Evolutionary conservation across 331 rosid genomes (phyloP).

Genomic region (Prunus yedoensis): DNA sequence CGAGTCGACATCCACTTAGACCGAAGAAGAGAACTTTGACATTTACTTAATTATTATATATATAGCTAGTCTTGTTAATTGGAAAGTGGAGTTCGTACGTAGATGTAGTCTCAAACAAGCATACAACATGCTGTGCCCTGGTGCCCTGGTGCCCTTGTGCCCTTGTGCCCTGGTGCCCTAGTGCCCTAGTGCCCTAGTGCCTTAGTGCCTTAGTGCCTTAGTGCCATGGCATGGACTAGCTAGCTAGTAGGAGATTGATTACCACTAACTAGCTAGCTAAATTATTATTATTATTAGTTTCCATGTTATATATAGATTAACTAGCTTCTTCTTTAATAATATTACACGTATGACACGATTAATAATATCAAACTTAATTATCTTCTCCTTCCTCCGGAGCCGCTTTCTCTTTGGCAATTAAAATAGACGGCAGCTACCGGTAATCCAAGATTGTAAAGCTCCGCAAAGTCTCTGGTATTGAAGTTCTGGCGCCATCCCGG

Average conservation of each 20-base stretch:
- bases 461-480: constrained; percentile 74
- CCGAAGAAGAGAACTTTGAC: background rate
- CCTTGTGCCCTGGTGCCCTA: too few relatives aligned
- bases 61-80: too few relatives aligned
- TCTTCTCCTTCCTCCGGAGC: constrained; percentile 73
- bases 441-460: constrained; percentile 72
- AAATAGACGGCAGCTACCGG: constrained; percentile 75
- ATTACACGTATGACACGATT: too few relatives aligned
- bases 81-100: too few relatives aligned
- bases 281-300: constrained; percentile 17
- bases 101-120: too few relatives aligned
- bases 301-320: background rate
- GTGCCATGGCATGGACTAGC: background rate
- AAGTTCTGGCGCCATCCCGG: constrained; percentile 93
- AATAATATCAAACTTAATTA: background rate
- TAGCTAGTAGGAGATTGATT: background rate
- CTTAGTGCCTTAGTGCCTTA: too few relatives aligned
- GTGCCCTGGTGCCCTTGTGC: too few relatives aligned
- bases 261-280: background rate
- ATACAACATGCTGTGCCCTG: too few relatives aligned
- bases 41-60: background rate
- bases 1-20: background rate
- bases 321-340: too few relatives aligned
- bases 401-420: constrained; percentile 76
- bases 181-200: too few relatives aligned